Conservation (phyloP, 1,139 yeast species). For the Yamadazyma spencermartinsiae region DNA sequence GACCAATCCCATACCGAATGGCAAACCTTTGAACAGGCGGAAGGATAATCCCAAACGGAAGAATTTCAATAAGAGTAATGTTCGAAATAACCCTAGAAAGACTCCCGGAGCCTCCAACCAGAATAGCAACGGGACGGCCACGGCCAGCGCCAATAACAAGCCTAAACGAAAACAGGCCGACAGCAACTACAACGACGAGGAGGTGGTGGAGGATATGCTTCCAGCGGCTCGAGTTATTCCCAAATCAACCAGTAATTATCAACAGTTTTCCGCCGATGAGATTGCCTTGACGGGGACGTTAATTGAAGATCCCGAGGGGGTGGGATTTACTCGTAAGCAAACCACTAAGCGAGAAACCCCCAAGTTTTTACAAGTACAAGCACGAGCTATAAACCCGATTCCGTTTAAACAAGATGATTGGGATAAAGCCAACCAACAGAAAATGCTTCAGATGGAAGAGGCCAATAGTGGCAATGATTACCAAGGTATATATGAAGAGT, state of each 20-base stretch:
- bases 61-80: background rate
- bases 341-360: conserved; percentile 33
- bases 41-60: conserved; percentile 1
- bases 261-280: conserved; percentile 23
- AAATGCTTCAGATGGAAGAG: conserved; percentile 38
- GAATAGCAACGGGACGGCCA: background rate
- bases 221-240: conserved; percentile 21
- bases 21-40: too few species aligned
- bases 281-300: conserved; percentile 29
- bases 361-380: conserved; percentile 37
- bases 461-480: conserved; percentile 34
- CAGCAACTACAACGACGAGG: conserved; percentile 12
- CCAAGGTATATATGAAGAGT: conserved; percentile 49
- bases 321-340: conserved; percentile 28
- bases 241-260: conserved; percentile 24
- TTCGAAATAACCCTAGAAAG: conserved; percentile 1
- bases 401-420: conserved; percentile 36
- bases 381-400: conserved; percentile 38
- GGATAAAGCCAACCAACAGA: conserved; percentile 44
- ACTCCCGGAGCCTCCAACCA: background rate
- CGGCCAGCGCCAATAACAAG: background rate
- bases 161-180: background rate
- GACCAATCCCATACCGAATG: conserved; percentile 15
- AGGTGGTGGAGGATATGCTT: conserved; percentile 18
- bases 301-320: conserved; percentile 25